These are phyloP conservation scores for Blepharisma undulans DNA, from an alignment of 169 alveolate genomes.

Conservation along the genomic window DNA sequence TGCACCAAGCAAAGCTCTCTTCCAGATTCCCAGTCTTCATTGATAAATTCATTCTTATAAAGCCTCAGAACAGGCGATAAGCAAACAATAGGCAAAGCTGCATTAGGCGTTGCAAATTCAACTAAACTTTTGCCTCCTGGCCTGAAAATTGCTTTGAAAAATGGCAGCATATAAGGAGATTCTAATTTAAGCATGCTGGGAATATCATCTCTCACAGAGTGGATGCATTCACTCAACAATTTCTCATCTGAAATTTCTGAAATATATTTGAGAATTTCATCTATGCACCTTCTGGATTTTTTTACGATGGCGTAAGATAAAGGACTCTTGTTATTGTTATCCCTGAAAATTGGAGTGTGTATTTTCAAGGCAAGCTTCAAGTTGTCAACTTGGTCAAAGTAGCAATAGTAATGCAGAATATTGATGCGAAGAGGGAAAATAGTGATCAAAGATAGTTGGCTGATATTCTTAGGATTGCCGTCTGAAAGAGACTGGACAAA, in stretches of 20 bases:
- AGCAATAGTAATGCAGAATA: not conserved
- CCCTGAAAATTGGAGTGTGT: not conserved
- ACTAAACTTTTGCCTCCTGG: not conserved
- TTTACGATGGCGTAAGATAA: not conserved
- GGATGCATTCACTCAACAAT: not conserved
- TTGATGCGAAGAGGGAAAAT: conserved; percentile 4
- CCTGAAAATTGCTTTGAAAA: not conserved
- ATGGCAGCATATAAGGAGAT: not conserved
- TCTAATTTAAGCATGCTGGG: not conserved
- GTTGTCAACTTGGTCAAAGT: not conserved
- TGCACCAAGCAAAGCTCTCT: not conserved
- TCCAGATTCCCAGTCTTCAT: not conserved
- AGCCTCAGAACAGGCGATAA: not conserved
- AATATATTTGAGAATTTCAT: conserved; percentile 15
- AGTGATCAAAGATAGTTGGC: not conserved
- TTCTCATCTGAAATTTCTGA: not conserved
- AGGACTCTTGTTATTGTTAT: not conserved
- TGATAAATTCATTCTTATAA: not conserved
- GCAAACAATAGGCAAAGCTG: not conserved
- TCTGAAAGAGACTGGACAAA: not conserved
- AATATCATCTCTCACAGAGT: not conserved
- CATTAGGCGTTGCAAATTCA: not conserved
- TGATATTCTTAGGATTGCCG: not conserved
- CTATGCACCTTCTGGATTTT: not conserved
- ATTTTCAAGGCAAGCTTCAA: not conserved